Evolutionary conservation across 1,139 yeast species (phyloP), one percentile per base, ranked within the genome.

Genomic region (Citeromyces hawaiiensis): DNA sequence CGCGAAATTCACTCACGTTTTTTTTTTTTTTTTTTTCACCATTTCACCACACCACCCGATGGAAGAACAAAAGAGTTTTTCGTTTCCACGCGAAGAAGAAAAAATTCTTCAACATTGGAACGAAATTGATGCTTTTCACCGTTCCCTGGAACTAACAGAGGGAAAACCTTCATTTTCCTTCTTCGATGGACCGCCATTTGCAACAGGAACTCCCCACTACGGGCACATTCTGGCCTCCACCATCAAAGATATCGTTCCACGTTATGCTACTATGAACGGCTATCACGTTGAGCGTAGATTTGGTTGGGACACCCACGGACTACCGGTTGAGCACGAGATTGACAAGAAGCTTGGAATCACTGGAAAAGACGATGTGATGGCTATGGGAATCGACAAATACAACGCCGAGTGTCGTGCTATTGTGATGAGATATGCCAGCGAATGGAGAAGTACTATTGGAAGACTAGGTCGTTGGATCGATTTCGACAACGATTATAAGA

Each of bases 231-330:
- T 93, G 60, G 93, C 97, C 3, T 88, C 97, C 34, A 91, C 98
- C 43, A 85, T 87, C 52, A 91, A 88, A 69, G 99, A 91, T 66
- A 85, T 91, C 49, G 88, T 91, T 44, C 98, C 98, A 42, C 77
- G 99, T 59, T 91, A 87, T 57, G 97, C 98, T 42, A 83, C 94
- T 48, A 91, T 91, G 97, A 88, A 83, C 50, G 98, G 98, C 14
- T 82, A 76, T 62, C 85, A 83, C 52, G 98, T 91, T 37, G 96
- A 85, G 63, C 83, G 99, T 66, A 76, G 97, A 55, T 91, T 93
- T 49, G 99, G 99, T 45, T 91, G 99, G 99, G 99, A 91, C 63
- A 91, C 98, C 42, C 99, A 91, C 60, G 99, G 99, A 42, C 76
- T 91, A 50, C 99, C 99, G 39, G 88, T 91, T 43, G 99, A 91